Evolutionary conservation across 768 basidiomycete species (phyloP).

Genomic region (Sutorius australiensis): DNA sequence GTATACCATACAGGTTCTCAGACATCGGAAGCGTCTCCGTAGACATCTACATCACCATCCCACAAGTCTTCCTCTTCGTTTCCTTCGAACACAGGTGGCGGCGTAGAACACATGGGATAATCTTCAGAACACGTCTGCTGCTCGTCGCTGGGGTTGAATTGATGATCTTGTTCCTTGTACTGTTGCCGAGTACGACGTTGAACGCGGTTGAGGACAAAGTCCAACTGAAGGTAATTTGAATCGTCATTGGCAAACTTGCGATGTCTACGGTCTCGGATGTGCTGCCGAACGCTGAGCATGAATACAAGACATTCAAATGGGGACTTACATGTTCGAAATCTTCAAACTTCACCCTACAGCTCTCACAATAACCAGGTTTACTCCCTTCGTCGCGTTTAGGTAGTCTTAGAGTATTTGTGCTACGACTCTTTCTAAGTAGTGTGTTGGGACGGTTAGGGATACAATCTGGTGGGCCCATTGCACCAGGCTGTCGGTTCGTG

Average conservation of each 20-base stretch:
- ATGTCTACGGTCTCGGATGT: constrained; percentile 69
- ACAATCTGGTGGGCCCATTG: constrained; percentile 67
- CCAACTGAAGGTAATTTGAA: constrained; percentile 75
- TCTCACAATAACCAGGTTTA: constrained; percentile 97
- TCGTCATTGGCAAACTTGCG: constrained; percentile 76
- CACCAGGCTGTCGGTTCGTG: constrained; percentile 27
- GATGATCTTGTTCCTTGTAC: constrained; percentile 26
- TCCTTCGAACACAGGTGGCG: not conserved
- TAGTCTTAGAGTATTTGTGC: constrained; percentile 72
- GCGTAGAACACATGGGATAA: constrained; percentile 23
- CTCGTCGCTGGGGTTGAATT: constrained; percentile 5
- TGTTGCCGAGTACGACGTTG: constrained; percentile 38
- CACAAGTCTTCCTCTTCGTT: constrained; percentile 21
- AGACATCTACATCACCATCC: constrained; percentile 18
- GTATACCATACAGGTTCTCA: constrained; percentile 19
- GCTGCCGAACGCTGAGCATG: constrained; percentile 43
- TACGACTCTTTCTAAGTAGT: constrained; percentile 68
- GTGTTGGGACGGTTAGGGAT: constrained; percentile 51
- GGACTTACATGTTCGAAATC: constrained; percentile 71
- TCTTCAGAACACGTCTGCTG: constrained; percentile 16
- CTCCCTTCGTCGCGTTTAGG: constrained; percentile 79
- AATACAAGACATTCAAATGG: not conserved
- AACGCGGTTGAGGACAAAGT: constrained; percentile 66
- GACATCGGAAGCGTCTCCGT: constrained; percentile 18
- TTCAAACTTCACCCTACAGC: constrained; percentile 85